These are phyloP conservation scores for Cotoneaster glaucophyllus DNA, from an alignment of 306 rosid genomes.

Conservation along the genomic window DNA sequence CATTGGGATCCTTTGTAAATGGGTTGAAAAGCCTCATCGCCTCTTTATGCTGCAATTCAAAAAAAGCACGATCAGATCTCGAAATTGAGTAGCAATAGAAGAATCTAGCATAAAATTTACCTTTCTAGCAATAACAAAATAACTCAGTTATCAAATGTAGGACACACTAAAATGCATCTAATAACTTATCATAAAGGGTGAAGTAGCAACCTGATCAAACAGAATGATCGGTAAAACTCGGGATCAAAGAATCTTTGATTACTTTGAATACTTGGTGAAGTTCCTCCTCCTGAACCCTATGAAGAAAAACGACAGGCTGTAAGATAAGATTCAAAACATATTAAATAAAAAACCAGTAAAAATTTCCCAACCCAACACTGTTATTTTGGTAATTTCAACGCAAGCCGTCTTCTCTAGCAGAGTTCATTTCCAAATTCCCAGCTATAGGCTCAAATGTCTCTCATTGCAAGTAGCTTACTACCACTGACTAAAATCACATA, in stretches of 20 bases:
- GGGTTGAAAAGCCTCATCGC: too few species aligned
- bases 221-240: constrained; percentile 1
- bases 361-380: neutral
- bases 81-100: too few species aligned
- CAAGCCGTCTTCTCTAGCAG: too few species aligned
- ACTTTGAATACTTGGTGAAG: neutral
- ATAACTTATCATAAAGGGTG: constrained; percentile 6
- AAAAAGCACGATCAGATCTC: too few species aligned
- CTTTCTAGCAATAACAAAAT: constrained; percentile 47
- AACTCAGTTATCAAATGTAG: constrained; percentile 7
- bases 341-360: neutral
- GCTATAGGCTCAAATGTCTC: too few species aligned
- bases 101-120: constrained; percentile 7
- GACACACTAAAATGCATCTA: neutral
- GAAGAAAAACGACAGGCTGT: constrained; percentile 84
- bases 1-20: too few species aligned
- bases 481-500: too few species aligned
- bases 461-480: too few species aligned
- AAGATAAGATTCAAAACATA: constrained; percentile 19
- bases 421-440: neutral
- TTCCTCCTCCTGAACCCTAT: constrained; percentile 41
- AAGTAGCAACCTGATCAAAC: constrained; percentile 72
- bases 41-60: too few species aligned
- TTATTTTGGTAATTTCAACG: neutral
- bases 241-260: constrained; percentile 82